These are phyloP conservation scores for Russula foetens DNA, from an alignment of 768 basidiomycete species.

Conservation along the genomic window DNA sequence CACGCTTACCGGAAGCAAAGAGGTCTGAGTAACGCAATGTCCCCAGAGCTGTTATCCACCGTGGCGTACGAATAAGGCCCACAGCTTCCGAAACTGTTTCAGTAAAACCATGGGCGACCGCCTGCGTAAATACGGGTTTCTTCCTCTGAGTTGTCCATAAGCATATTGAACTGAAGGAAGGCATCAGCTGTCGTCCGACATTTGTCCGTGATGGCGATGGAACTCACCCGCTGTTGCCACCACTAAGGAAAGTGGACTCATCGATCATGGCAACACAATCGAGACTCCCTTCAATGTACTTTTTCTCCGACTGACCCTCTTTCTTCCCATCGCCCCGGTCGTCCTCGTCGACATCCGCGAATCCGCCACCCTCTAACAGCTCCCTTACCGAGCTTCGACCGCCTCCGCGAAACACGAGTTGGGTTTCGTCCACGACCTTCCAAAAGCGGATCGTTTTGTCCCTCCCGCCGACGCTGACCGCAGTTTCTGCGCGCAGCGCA, in stretches of 20 bases:
- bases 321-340: conserved; percentile 30
- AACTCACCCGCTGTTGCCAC: conserved; percentile 92
- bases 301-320: conserved; percentile 32
- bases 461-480: conserved; percentile 79
- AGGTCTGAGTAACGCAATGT: conserved; percentile 83
- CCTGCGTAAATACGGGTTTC: conserved; percentile 84
- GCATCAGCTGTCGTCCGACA: neutral
- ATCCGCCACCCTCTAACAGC: conserved; percentile 68
- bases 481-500: conserved; percentile 73
- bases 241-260: conserved; percentile 85
- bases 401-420: conserved; percentile 95
- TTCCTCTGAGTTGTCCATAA: conserved; percentile 92
- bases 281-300: conserved; percentile 82
- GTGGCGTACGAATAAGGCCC: conserved; percentile 64
- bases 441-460: conserved; percentile 92
- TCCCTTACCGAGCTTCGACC: conserved; percentile 73
- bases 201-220: conserved; percentile 20
- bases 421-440: conserved; percentile 94
- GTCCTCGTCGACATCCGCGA: conserved; percentile 50
- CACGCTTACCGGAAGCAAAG: conserved; percentile 71
- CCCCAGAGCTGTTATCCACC: conserved; percentile 88
- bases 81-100: conserved; percentile 64
- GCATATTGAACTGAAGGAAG: conserved; percentile 61
- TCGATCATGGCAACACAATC: conserved; percentile 95
- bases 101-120: conserved; percentile 82